A percentile compares a stretch with the other conserved stretches of the same genome.
Evolutionary conservation across 1,139 yeast genomes (phyloP).

Genomic region (Debaryomyces fabryi): DNA sequence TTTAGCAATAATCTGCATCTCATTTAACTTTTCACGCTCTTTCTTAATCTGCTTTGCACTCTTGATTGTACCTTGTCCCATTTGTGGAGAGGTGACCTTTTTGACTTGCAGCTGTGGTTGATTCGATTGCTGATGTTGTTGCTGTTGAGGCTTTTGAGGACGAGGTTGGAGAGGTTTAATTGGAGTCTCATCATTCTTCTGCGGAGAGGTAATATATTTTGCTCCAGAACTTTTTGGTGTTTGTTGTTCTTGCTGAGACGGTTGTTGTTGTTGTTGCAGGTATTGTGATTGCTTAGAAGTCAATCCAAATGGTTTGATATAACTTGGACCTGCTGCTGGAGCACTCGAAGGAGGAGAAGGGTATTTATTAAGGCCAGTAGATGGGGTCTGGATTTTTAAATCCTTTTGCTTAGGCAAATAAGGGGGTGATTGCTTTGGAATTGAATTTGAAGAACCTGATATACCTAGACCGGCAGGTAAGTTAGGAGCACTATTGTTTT

Average conservation of each 20-base stretch:
- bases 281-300: constrained; percentile 13
- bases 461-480: constrained; percentile 29
- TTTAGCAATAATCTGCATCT: constrained; percentile 82
- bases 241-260: constrained; percentile 18
- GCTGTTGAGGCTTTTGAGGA: constrained; percentile 13
- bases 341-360: constrained; percentile 22
- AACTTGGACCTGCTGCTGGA: constrained; percentile 25
- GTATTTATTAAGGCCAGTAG: constrained; percentile 15
- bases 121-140: constrained; percentile 9
- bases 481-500: constrained; percentile 5
- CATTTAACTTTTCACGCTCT: constrained; percentile 75
- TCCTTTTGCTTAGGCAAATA: constrained; percentile 31
- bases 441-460: constrained; percentile 17
- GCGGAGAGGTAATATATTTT: constrained; percentile 16
- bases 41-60: constrained; percentile 53
- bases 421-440: constrained; percentile 40
- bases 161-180: constrained; percentile 26
- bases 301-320: constrained; percentile 24
- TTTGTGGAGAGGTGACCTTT: constrained; percentile 12
- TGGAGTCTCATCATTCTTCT: constrained; percentile 17
- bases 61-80: constrained; percentile 34
- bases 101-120: constrained; percentile 10
- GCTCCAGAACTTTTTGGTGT: constrained; percentile 9
- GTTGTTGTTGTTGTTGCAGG: constrained; percentile 11
- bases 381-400: constrained; percentile 29